Percentiles rank a stretch among this genome's conserved stretches.
These are phyloP conservation scores for Selaginella moellendorffii DNA, from an alignment of 75 land plant genomes.

Conservation along the genomic window DNA sequence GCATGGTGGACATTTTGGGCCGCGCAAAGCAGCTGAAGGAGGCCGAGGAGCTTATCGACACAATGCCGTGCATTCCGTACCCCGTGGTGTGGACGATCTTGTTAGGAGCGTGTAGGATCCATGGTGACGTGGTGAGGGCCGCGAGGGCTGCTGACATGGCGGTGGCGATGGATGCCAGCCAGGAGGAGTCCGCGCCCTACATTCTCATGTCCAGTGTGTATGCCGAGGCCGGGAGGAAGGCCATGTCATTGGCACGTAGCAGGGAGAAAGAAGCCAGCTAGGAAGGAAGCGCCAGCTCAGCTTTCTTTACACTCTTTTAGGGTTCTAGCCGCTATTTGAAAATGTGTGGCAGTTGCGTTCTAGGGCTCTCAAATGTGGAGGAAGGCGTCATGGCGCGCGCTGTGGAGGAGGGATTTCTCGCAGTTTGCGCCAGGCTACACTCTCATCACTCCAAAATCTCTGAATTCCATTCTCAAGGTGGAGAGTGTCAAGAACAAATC, in stretches of 20 bases:
- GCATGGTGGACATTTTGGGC: slow-evolving; percentile 26
- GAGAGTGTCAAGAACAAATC: slow-evolving; percentile 37
- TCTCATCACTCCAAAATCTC: slow-evolving; percentile 50
- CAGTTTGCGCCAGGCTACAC: slow-evolving; percentile 36
- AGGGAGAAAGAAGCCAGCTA: too few relatives aligned
- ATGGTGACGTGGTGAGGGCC: slow-evolving; percentile 29
- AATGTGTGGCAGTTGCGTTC: too few relatives aligned
- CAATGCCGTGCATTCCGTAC: slow-evolving; percentile 5
- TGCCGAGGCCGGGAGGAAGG: slow-evolving; percentile 17
- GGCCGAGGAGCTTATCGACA: slow-evolving; percentile 12
- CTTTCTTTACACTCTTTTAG: too few relatives aligned
- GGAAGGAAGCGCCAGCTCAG: too few relatives aligned
- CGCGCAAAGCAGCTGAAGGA: slow-evolving; percentile 18
- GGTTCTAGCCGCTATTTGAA: too few relatives aligned
- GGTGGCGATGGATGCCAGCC: too few relatives aligned
- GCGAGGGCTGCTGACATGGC: slow-evolving; percentile 24
- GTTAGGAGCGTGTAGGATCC: slow-evolving; percentile 22
- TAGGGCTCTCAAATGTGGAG: not conserved
- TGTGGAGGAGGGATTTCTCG: not conserved
- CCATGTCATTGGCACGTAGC: too few relatives aligned
- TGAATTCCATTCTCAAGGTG: slow-evolving; percentile 62
- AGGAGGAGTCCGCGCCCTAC: slow-evolving; percentile 13
- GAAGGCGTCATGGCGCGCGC: not conserved
- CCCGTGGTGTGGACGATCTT: slow-evolving; percentile 17
- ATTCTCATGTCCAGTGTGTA: slow-evolving; percentile 22